phyloP scores from a whole-genome alignment of 2,329 filamentous ascomycete species.

The Alternaria metachromatica region DNA sequence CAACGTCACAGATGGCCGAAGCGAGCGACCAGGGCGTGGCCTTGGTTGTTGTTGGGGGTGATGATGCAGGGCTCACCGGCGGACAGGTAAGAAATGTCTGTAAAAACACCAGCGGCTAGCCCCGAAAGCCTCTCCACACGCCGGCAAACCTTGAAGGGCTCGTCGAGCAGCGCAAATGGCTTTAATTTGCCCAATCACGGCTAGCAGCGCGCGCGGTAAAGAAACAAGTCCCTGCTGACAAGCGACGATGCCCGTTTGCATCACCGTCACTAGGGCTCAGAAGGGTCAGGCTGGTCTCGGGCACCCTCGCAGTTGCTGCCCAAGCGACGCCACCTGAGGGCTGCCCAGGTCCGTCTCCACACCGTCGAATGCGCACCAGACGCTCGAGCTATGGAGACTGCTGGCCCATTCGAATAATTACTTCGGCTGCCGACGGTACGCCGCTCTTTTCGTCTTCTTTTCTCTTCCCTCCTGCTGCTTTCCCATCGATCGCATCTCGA shows the following conservation, averaged over 20 bases:
- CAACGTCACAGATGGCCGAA: constrained; percentile 2
- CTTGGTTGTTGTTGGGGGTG: constrained; percentile 10
- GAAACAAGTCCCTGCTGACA: background rate
- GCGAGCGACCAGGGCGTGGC: constrained; percentile 1
- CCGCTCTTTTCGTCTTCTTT: constrained; percentile 19
- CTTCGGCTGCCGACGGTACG: constrained; percentile 32
- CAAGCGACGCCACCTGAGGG: constrained; percentile 34
- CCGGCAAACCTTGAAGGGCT: background rate
- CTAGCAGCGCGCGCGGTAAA: background rate
- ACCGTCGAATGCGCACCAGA: constrained; percentile 31
- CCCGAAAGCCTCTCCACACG: constrained; percentile 6
- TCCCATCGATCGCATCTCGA: constrained; percentile 15
- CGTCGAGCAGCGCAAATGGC: background rate
- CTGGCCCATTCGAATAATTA: constrained; percentile 34
- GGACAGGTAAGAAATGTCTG: constrained; percentile 3
- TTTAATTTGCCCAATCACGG: background rate
- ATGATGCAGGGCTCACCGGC: constrained; percentile 10
- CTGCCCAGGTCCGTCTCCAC: constrained; percentile 24
- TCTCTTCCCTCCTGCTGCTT: constrained; percentile 20
- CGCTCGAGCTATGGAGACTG: constrained; percentile 36
- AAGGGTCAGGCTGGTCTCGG: constrained; percentile 12
- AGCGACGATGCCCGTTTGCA: constrained; percentile 6
- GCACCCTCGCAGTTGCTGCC: constrained; percentile 31
- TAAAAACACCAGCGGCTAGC: constrained; percentile 5
- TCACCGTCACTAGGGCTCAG: background rate